phyloP scores from a whole-genome alignment of 148 eudicot genomes.

The Dysphania ambrosioides region DNA sequence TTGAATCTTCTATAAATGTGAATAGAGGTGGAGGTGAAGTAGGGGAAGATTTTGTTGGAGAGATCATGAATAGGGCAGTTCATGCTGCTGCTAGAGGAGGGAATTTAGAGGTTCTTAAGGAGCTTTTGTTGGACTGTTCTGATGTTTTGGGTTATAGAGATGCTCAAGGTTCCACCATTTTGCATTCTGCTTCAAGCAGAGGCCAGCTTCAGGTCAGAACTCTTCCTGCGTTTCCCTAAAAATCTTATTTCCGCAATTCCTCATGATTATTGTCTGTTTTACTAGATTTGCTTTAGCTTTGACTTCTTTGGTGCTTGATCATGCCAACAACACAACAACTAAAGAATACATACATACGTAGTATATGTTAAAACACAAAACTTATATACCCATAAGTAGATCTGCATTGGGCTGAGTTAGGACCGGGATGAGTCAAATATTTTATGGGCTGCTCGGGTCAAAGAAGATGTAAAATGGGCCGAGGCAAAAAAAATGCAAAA shows the following conservation, averaged over 20 bases:
- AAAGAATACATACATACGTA: too few relatives aligned
- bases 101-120: conserved; percentile 54
- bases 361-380: too few relatives aligned
- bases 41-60: conserved; percentile 39
- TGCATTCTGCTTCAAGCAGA: conserved; percentile 75
- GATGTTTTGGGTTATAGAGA: conserved; percentile 70
- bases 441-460: too few relatives aligned
- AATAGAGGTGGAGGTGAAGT: conserved; percentile 13
- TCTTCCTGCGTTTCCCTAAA: not conserved
- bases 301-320: not conserved
- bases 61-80: conserved; percentile 63
- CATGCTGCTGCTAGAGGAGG: conserved; percentile 85
- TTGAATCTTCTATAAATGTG: conserved; percentile 38
- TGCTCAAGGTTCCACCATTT: conserved; percentile 56
- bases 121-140: conserved; percentile 43
- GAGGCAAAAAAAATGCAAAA: too few relatives aligned
- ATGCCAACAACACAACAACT: too few relatives aligned
- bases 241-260: not conserved
- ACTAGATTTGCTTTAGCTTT: not conserved
- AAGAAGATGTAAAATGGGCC: too few relatives aligned
- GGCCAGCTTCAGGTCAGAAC: conserved; percentile 74
- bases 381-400: too few relatives aligned
- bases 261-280: not conserved
- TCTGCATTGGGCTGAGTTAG: too few relatives aligned
- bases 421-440: too few relatives aligned